Percentiles rank a stretch among this genome's conserved stretches.
phyloP scores from a whole-genome alignment of 352 stramenopile genomes.

The Globisporangium viniferum region DNA sequence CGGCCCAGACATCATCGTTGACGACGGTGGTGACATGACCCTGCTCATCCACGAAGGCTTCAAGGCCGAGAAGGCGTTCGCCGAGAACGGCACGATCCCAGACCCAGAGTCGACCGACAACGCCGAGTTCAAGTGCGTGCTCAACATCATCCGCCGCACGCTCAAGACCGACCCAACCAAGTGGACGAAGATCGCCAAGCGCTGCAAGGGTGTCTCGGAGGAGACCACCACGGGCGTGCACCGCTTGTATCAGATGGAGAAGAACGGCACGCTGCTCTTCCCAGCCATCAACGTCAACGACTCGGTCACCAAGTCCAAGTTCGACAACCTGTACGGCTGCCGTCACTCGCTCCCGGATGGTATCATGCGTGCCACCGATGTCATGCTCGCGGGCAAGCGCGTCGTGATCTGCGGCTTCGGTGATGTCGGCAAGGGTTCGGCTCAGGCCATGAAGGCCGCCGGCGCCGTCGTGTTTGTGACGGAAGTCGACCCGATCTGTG shows the following conservation, averaged over 20 bases:
- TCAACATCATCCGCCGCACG: conserved; percentile 95
- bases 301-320: conserved; percentile 99
- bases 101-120: conserved; percentile 95
- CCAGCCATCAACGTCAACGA: conserved; percentile 99
- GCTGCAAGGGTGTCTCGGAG: conserved; percentile 97
- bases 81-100: conserved; percentile 91
- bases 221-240: conserved; percentile 99
- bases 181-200: conserved; percentile 95
- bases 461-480: conserved; percentile 97
- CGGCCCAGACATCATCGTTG: conserved; percentile 97
- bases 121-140: conserved; percentile 98
- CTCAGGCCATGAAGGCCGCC: conserved; percentile 96
- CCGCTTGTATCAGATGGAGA: conserved; percentile 98
- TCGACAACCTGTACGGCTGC: conserved; percentile 99
- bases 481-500: conserved; percentile 98
- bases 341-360: conserved; percentile 98
- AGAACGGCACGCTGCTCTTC: conserved; percentile 94
- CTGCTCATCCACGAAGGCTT: conserved; percentile 98
- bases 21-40: conserved; percentile 99
- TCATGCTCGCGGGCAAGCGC: conserved; percentile 99
- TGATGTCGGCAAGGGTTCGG: conserved; percentile 98
- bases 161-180: conserved; percentile 94
- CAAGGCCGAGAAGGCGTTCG: conserved; percentile 96
- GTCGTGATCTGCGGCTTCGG: conserved; percentile 97
- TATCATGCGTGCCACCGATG: conserved; percentile 98